phyloP scores from a whole-genome alignment of 192 early-diverging fungal species.

The Mortierella hygrophila region DNA sequence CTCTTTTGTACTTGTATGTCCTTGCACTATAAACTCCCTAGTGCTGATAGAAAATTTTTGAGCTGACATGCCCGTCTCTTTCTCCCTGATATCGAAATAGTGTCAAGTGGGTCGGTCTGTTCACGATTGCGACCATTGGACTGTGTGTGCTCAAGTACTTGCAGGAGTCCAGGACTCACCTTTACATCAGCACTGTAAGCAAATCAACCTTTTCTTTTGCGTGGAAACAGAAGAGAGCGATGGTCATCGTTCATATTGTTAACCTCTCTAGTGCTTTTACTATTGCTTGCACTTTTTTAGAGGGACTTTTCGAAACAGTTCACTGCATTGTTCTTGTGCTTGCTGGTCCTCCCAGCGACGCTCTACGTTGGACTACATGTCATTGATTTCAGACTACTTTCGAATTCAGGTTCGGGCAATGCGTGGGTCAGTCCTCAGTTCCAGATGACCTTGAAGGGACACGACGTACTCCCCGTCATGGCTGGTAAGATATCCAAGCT shows the following conservation, averaged over 20 bases:
- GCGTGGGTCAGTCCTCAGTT: slow-evolving; percentile 91
- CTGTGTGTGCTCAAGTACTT: slow-evolving; percentile 86
- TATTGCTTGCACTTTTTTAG: not conserved
- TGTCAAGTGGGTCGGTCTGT: slow-evolving; percentile 96
- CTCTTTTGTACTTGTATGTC: not conserved
- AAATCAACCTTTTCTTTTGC: not conserved
- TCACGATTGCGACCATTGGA: slow-evolving; percentile 88
- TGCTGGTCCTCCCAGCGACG: slow-evolving; percentile 82
- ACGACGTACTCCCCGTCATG: slow-evolving; percentile 62
- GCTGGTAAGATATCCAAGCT: slow-evolving; percentile 76
- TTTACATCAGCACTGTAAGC: slow-evolving; percentile 66
- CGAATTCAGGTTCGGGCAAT: slow-evolving; percentile 89
- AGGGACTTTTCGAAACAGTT: slow-evolving; percentile 76
- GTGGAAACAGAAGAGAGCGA: not conserved
- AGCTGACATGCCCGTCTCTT: not conserved
- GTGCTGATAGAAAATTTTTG: not conserved
- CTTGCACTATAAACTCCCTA: not conserved
- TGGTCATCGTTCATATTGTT: not conserved
- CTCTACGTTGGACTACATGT: slow-evolving; percentile 88
- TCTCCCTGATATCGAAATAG: slow-evolving; percentile 51
- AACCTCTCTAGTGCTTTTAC: not conserved
- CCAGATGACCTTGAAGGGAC: slow-evolving; percentile 85
- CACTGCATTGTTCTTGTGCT: slow-evolving; percentile 79
- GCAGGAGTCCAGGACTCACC: slow-evolving; percentile 85
- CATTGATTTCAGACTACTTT: slow-evolving; percentile 88